These are phyloP conservation scores for Chrysosporium queenslandicum DNA, from an alignment of 2,329 filamentous ascomycete genomes.

Conservation along the genomic window DNA sequence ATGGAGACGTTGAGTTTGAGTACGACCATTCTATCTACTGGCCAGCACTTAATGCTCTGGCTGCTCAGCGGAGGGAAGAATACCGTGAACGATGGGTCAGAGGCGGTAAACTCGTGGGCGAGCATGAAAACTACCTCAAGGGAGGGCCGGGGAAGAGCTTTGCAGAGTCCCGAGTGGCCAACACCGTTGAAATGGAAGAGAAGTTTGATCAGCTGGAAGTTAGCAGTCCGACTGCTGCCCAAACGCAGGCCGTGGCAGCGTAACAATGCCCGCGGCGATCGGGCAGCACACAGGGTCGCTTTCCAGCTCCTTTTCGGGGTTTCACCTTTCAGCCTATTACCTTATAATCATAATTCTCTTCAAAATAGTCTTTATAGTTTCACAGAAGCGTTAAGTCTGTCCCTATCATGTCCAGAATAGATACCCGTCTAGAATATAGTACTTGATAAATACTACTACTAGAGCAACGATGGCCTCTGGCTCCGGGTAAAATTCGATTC, in stretches of 20 bases:
- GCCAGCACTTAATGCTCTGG: conserved; percentile 69
- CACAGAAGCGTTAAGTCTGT: conserved; percentile 1
- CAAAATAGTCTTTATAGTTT: neutral
- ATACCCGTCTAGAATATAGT: conserved; percentile 10
- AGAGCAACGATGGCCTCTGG: neutral
- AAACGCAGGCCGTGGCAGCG: neutral
- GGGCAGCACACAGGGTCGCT: neutral
- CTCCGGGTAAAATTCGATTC: too few relatives aligned
- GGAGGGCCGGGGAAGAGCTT: conserved; percentile 47
- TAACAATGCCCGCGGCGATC: neutral
- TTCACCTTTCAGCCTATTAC: neutral
- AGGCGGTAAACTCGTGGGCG: conserved; percentile 71
- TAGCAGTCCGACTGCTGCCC: conserved; percentile 1
- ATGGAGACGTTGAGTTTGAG: conserved; percentile 74
- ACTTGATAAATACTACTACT: neutral
- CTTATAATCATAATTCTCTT: too few relatives aligned
- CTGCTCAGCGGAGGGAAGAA: conserved; percentile 53
- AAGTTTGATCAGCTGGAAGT: conserved; percentile 18
- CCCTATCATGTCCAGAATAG: conserved; percentile 4
- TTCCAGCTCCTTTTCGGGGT: neutral
- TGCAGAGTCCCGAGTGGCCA: conserved; percentile 24
- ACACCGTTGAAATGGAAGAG: conserved; percentile 13
- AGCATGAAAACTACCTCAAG: conserved; percentile 77
- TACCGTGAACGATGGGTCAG: conserved; percentile 63
- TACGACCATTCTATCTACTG: conserved; percentile 87